Conservation (phyloP, 176 grass and related monocot genomes). For the Musa schizocarpa region DNA sequence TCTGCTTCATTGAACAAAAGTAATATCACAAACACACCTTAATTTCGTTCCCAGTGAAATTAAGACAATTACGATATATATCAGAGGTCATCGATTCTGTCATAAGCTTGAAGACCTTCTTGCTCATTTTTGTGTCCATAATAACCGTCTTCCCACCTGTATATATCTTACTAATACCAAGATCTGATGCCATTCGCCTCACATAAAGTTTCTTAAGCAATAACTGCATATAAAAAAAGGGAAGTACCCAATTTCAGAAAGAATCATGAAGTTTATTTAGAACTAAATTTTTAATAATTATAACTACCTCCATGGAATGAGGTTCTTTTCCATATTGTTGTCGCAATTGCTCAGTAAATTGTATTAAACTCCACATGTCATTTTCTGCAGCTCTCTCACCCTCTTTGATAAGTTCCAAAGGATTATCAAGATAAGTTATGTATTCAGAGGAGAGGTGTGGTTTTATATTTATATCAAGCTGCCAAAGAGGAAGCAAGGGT, state of each 20-base stretch:
- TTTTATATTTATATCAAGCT: slow-evolving; percentile 84
- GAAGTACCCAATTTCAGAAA: slow-evolving; percentile 11
- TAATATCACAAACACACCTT: slow-evolving; percentile 38
- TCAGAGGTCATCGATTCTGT: slow-evolving; percentile 75
- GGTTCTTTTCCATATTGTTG: slow-evolving; percentile 78
- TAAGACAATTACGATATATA: slow-evolving; percentile 48
- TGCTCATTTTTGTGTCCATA: slow-evolving; percentile 79
- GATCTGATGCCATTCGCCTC: slow-evolving; percentile 78
- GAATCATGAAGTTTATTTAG: neutral
- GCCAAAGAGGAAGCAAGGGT: slow-evolving; percentile 4
- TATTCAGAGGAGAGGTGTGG: slow-evolving; percentile 84
- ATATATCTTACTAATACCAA: slow-evolving; percentile 76
- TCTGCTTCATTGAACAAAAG: neutral
- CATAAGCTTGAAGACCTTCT: slow-evolving; percentile 80
- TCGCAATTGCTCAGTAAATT: slow-evolving; percentile 76
- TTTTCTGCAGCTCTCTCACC: slow-evolving; percentile 72
- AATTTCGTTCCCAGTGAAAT: slow-evolving; percentile 59
- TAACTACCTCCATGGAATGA: slow-evolving; percentile 76
- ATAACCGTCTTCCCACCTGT: slow-evolving; percentile 53
- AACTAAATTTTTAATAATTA: neutral
- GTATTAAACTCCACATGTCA: slow-evolving; percentile 74
- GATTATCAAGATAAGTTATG: slow-evolving; percentile 92
- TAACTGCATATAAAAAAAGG: slow-evolving; percentile 43
- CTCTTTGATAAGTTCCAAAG: slow-evolving; percentile 77
- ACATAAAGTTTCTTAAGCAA: slow-evolving; percentile 91